Evolutionary conservation across 768 basidiomycete genomes (phyloP).

Genomic region (Suillus tomentosus): DNA sequence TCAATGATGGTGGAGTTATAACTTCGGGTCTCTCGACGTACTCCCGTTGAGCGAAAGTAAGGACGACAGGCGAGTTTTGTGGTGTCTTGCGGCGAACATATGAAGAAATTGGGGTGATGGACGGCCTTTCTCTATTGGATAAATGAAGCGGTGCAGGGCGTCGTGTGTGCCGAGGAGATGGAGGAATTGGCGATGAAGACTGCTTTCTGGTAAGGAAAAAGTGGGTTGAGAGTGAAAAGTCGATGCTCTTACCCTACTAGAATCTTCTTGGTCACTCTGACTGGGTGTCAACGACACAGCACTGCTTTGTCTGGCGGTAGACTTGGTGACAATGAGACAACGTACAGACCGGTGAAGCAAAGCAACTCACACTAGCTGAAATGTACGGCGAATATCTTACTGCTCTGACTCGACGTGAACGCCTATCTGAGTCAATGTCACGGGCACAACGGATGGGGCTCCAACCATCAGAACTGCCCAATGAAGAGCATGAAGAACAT

Average conservation of each 20-base stretch:
- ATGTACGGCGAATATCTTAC: conserved; percentile 34
- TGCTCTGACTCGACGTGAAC: conserved; percentile 28
- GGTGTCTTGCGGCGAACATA: conserved; percentile 82
- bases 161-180: conserved; percentile 43
- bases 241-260: conserved; percentile 38
- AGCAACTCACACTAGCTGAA: conserved; percentile 28
- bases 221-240: conserved; percentile 11
- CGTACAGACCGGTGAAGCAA: not conserved
- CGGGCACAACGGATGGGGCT: conserved; percentile 36
- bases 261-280: conserved; percentile 27
- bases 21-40: conserved; percentile 34
- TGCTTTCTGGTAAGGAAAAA: conserved; percentile 32
- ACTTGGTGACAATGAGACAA: conserved; percentile 17
- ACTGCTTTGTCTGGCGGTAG: conserved; percentile 47
- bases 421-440: conserved; percentile 34
- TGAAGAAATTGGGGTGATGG: conserved; percentile 75
- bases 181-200: conserved; percentile 39
- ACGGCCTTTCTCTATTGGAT: conserved; percentile 55
- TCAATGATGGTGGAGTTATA: conserved; percentile 21
- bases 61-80: conserved; percentile 68
- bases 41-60: conserved; percentile 52
- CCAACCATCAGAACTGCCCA: conserved; percentile 37
- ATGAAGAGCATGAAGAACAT: conserved; percentile 48
- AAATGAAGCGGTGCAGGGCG: conserved; percentile 48
- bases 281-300: conserved; percentile 38